Evolutionary conservation across 140 eudicot species (phyloP).

Genomic region (Cichorium intybus): DNA sequence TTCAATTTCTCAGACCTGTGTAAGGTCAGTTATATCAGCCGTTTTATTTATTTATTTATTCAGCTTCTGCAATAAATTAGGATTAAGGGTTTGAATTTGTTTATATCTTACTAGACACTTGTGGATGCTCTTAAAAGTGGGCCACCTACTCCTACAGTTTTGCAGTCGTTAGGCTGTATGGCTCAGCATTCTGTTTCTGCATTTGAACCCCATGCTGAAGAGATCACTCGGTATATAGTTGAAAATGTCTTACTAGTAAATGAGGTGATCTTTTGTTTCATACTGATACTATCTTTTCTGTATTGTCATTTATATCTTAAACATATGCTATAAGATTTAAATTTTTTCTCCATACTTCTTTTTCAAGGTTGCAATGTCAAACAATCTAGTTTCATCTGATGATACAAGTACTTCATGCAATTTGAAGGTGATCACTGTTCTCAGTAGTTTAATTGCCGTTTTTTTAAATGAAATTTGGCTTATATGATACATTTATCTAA

Average conservation of each 20-base stretch:
- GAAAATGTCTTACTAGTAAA: slow-evolving; percentile 52
- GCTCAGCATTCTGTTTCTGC: slow-evolving; percentile 64
- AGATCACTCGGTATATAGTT: slow-evolving; percentile 52
- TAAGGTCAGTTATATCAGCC: slow-evolving; percentile 50
- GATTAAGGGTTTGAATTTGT: slow-evolving; percentile 6
- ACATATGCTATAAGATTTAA: neutral
- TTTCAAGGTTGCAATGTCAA: slow-evolving; percentile 46
- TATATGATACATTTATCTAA: neutral
- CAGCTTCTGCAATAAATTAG: no score
- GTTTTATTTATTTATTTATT: no score
- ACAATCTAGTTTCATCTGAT: slow-evolving; percentile 22
- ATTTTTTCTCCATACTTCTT: neutral
- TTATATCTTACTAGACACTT: slow-evolving; percentile 49
- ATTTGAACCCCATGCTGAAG: slow-evolving; percentile 58
- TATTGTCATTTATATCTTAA: neutral
- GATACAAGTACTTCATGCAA: slow-evolving; percentile 48
- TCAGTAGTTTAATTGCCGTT: neutral
- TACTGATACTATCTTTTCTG: neutral
- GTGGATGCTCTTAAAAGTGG: slow-evolving; percentile 64
- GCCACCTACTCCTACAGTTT: slow-evolving; percentile 56
- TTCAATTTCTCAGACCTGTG: slow-evolving; percentile 48
- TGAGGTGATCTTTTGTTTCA: slow-evolving; percentile 32
- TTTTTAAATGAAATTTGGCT: neutral
- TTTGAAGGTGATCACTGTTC: slow-evolving; percentile 49
- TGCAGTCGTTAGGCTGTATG: slow-evolving; percentile 88